Base-by-base conservation (phyloP, 441 rosid genomes). In the Brassica hybrid region DNA sequence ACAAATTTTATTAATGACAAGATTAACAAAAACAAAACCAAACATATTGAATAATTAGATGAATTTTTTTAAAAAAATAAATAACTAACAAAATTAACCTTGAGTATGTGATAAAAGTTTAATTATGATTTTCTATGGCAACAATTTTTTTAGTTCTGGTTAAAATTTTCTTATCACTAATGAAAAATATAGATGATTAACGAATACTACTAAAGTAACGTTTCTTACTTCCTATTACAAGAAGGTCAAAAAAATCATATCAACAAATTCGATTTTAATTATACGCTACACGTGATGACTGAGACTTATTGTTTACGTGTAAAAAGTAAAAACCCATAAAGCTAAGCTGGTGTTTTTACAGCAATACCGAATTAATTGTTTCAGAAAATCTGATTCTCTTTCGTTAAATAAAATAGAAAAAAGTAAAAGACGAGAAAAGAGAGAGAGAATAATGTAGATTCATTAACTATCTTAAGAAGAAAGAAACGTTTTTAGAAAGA, bases 391-490 rank as follows among this genome's bases (percentile, higher is more conserved):
- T 48, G 79, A 32, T 61, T 30, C 34, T 60, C 27, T 43, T 66
- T 18, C 34, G 48, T 25, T 2, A 64, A 73, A 36, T 6, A n/a
- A 32, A 64, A 36, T 0, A 2, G 6, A 1, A 14, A 38, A 57
- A 57, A 58, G 60, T 6, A 18, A 19, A 65, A 48, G 17, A 14
- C 17, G n/a, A 48, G 45, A 66, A n/a, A n/a, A 12, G 3, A 23
- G 17, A 23, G 23, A 61, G 38, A 25, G 8, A 60, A 60, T 48
- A 17, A 7, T 30, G 9, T 18, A 32, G 70, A 73, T 56, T 56
- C 77, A 74, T 74, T 57, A 66, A 74, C 59, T 57, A 74, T 67
- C 67, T 67, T 67, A n/a, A 18, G 66, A 61, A 52, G 41, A 41
- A 41, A 63, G 65, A 54, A 76, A 77, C 72, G 80, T 71, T 64